Base-by-base conservation (phyloP, 257 asterid species). In the Solanum pinnatisectum region DNA sequence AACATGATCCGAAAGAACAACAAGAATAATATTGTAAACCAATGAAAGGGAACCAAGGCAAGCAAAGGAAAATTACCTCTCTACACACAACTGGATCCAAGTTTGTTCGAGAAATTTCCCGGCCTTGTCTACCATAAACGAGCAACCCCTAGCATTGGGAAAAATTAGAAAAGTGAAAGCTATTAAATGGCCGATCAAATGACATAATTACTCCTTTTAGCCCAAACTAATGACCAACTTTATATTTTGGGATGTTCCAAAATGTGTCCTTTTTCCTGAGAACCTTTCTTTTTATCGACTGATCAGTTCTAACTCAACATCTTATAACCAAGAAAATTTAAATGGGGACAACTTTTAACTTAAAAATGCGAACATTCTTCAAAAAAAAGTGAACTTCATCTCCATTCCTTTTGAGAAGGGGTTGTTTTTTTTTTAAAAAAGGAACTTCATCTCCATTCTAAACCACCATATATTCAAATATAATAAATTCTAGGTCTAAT, bases 101-200 rank as follows among this genome's bases (percentile, higher is more conserved):
- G 89, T 93, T 97, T 89, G 93, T 94, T 90, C 96, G 92, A 89
- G 89, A 94, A 89, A 96, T 97, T 94, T 97, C 99, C 84, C 94
- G 94, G 37, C 99, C 99, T 90, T 96, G 96, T 87, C 92, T 96
- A 77, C 99, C 99, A 89, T 97, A 96, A 37, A 97, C 99, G 72
- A 97, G 98, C 93, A 97, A 92, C 87, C 99, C 99, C 99, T 97
- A 94, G 88, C 92, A 78, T 85, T 90, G 27, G 20, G 27, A 30
- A 49, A 77, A 44, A 46, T 3, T 46, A 30, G 18, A 30, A 46
- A 81, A 81, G 12, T 81, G 2, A 49, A 27, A 81, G 68, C 68
- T 81, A 81, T 27, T 27, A 46, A 46, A 30, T 46, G 52, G 35
- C 22, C 1, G 22, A 46, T 30, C 68, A 27, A 81, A 46, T 27